A percentile compares a stretch with the other conserved stretches of the same genome.
These are phyloP conservation scores for Neckera pumila DNA, from an alignment of 225 moss, liverwort and hornwort species.

Conservation along the genomic window DNA sequence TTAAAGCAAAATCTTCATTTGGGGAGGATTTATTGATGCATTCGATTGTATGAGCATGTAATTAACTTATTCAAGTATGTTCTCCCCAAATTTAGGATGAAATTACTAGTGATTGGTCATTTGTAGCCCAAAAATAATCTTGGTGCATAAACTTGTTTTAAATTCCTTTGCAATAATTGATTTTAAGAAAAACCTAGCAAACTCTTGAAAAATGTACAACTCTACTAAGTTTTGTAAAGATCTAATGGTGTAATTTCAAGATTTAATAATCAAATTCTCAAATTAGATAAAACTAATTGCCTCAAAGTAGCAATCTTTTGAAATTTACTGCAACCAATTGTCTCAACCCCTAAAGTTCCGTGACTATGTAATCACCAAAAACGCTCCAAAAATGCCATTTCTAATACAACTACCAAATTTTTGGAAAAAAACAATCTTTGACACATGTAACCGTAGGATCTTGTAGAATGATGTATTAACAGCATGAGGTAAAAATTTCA, in stretches of 20 bases:
- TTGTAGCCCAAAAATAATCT: rapidly evolving
- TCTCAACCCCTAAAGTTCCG: no score
- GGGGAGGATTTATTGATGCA: neutral
- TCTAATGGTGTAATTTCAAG: neutral
- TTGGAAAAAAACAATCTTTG: no score
- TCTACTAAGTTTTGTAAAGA: neutral
- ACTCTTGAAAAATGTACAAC: neutral
- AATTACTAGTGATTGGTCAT: neutral
- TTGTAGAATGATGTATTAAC: no score
- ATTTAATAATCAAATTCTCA: neutral
- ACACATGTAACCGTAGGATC: no score
- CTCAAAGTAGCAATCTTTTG: no score
- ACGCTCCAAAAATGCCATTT: no score
- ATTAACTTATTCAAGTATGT: neutral
- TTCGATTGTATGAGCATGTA: rapidly evolving
- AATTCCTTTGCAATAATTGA: no score
- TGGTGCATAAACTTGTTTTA: rapidly evolving
- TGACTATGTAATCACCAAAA: no score
- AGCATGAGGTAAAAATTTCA: no score
- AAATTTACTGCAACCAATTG: no score
- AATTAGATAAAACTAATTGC: neutral
- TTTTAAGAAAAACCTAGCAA: no score
- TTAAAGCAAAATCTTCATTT: neutral
- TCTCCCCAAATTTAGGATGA: neutral
- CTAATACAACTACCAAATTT: no score